Conservation (phyloP, 1,284 basidiomycete genomes). For the Mycena sp. region DNA sequence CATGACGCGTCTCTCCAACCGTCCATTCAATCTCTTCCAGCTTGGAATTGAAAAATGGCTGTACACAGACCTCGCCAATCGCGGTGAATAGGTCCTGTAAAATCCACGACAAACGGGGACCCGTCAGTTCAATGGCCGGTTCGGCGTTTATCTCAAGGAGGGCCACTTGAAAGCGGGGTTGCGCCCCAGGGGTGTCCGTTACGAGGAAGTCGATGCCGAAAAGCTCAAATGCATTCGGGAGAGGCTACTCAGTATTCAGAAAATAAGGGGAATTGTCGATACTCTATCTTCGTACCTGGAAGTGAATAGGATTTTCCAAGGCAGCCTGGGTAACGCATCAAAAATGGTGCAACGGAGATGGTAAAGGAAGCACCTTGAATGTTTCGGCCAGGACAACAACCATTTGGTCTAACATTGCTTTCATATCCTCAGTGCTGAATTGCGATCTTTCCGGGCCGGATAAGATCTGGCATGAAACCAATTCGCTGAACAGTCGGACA, state of each 20-base stretch:
- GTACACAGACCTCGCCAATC: conserved; percentile 76
- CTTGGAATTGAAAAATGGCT: conserved; percentile 65
- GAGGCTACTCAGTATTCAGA: conserved; percentile 60
- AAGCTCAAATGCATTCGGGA: conserved; percentile 95
- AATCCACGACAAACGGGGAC: conserved; percentile 84
- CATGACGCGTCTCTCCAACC: conserved; percentile 52
- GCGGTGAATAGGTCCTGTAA: conserved; percentile 84
- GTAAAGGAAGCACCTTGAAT: conserved; percentile 59
- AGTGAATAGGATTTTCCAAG: conserved; percentile 86
- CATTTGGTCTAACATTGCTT: conserved; percentile 71
- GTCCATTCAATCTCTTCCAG: conserved; percentile 43
- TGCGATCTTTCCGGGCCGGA: conserved; percentile 44
- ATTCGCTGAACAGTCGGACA: conserved; percentile 83
- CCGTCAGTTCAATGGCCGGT: conserved; percentile 95
- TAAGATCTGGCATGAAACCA: conserved; percentile 72
- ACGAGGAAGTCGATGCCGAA: conserved; percentile 94
- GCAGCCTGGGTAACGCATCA: conserved; percentile 61
- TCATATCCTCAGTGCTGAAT: conserved; percentile 59
- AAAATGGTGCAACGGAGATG: not conserved
- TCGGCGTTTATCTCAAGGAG: conserved; percentile 95
- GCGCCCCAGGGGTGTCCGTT: conserved; percentile 45
- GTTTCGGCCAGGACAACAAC: conserved; percentile 79
- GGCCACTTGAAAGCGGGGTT: conserved; percentile 68
- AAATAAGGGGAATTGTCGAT: conserved; percentile 9
- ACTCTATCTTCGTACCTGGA: conserved; percentile 75